Evolutionary conservation across 225 moss, liverwort and hornwort species (phyloP).

Genomic region (Marchantia polymorpha): DNA sequence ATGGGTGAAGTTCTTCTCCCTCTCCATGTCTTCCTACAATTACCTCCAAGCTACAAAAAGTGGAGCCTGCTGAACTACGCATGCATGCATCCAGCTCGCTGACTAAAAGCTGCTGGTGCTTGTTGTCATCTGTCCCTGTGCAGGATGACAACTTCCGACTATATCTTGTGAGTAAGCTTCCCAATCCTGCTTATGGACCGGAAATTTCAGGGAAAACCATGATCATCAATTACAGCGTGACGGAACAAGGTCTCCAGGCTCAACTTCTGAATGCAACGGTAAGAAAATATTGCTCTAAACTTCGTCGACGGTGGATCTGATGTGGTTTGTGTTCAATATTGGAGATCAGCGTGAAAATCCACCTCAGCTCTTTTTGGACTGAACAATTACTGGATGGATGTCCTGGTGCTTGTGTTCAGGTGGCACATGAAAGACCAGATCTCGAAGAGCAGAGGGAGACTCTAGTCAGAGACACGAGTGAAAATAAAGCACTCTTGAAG

Average conservation of each 20-base stretch:
- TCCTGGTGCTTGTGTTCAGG: conserved; percentile 31
- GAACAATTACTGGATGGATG: neutral
- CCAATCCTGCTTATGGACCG: conserved; percentile 86
- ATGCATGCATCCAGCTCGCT: neutral
- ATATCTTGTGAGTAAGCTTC: conserved; percentile 74
- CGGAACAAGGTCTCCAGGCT: conserved; percentile 83
- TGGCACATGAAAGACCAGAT: conserved; percentile 85
- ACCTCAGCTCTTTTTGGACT: too few relatives aligned
- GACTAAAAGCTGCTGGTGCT: neutral
- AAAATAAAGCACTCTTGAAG: conserved; percentile 79
- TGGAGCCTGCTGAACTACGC: neutral
- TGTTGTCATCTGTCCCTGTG: neutral
- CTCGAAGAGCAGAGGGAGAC: conserved; percentile 76
- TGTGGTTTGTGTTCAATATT: too few relatives aligned
- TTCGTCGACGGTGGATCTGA: neutral
- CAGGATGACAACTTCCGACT: conserved; percentile 94
- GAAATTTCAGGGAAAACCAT: conserved; percentile 83
- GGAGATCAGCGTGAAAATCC: too few relatives aligned
- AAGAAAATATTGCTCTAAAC: conserved; percentile 4
- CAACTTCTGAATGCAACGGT: conserved; percentile 90
- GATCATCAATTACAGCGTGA: conserved; percentile 93
- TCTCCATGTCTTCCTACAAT: neutral
- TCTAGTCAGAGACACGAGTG: conserved; percentile 65
- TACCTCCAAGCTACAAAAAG: neutral
- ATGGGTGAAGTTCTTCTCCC: conserved; percentile 48